Percentiles rank a stretch among this genome's conserved stretches.
Conservation (phyloP, 208 protist species). For the Trypanosoma rangeli region DNA sequence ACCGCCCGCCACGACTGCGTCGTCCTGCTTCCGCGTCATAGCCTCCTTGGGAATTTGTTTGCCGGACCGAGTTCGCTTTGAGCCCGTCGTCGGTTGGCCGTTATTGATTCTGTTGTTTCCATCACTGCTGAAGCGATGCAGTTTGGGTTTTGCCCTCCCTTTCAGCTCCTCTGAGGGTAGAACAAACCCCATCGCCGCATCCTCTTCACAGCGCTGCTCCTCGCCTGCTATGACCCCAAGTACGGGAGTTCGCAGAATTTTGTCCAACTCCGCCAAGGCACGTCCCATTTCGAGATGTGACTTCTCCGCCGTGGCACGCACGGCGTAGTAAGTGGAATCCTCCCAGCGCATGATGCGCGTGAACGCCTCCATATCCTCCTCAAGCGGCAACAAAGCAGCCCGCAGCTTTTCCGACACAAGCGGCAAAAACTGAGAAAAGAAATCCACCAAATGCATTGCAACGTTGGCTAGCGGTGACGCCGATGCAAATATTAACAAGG, state of each 20-base stretch:
- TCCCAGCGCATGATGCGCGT: slow-evolving; percentile 92
- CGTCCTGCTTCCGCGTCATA: neutral
- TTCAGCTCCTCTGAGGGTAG: slow-evolving; percentile 25
- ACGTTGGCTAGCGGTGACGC: slow-evolving; percentile 67
- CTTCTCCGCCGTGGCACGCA: slow-evolving; percentile 94
- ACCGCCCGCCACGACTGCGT: slow-evolving; percentile 4
- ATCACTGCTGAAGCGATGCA: slow-evolving; percentile 6
- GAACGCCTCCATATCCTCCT: slow-evolving; percentile 89
- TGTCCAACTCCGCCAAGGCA: slow-evolving; percentile 65
- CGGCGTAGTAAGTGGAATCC: slow-evolving; percentile 94
- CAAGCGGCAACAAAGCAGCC: slow-evolving; percentile 58
- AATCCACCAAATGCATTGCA: slow-evolving; percentile 76
- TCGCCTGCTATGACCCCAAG: slow-evolving; percentile 58
- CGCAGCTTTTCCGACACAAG: slow-evolving; percentile 44
- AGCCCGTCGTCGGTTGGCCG: neutral
- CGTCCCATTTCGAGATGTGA: slow-evolving; percentile 95
- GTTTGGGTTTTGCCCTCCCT: slow-evolving; percentile 10
- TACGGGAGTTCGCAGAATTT: slow-evolving; percentile 70
- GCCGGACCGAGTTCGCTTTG: slow-evolving; percentile 21
- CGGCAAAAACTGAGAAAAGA: slow-evolving; percentile 78
- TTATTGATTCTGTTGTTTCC: neutral
- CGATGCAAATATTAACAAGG: slow-evolving; percentile 31
- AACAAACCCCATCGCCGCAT: slow-evolving; percentile 69
- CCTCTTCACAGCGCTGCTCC: slow-evolving; percentile 84
- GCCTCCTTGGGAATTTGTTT: slow-evolving; percentile 9